Evolutionary conservation across 1,284 basidiomycete species (phyloP).

Genomic region (Bjerkandera adusta): DNA sequence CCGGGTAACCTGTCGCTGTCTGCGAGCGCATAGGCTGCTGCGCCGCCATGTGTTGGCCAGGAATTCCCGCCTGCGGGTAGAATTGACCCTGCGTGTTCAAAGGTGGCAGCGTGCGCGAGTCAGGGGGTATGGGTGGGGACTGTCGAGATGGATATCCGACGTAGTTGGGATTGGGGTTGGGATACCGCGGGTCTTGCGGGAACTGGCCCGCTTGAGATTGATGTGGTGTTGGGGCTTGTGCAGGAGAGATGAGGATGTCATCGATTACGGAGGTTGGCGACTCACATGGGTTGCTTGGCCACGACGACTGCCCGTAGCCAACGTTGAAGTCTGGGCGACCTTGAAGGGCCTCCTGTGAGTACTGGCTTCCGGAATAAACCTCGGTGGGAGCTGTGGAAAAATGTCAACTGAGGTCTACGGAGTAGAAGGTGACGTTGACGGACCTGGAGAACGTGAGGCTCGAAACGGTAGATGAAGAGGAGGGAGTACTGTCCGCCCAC

Average conservation of each 20-base stretch:
- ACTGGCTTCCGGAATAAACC: conserved; percentile 49
- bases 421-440: conserved; percentile 51
- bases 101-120: conserved; percentile 47
- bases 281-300: conserved; percentile 49
- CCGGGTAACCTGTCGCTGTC: conserved; percentile 21
- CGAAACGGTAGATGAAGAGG: conserved; percentile 80
- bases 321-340: conserved; percentile 53
- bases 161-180: conserved; percentile 42
- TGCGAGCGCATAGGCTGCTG: conserved; percentile 26
- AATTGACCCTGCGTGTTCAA: conserved; percentile 34
- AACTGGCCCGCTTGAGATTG: conserved; percentile 27
- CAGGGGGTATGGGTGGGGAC: conserved; percentile 40
- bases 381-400: conserved; percentile 29
- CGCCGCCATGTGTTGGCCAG: conserved; percentile 19
- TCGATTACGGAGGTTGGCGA: conserved; percentile 18
- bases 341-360: conserved; percentile 60
- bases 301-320: conserved; percentile 46
- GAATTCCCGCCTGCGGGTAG: conserved; percentile 21
- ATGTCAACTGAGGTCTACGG: conserved; percentile 24
- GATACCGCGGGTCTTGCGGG: conserved; percentile 49
- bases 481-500: conserved; percentile 84
- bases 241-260: conserved; percentile 1
- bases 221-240: conserved; percentile 23
- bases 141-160: conserved; percentile 46
- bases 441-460: conserved; percentile 85